Base-by-base conservation (phyloP, 1,139 yeast species). In the Saccharomyces hybrid region DNA sequence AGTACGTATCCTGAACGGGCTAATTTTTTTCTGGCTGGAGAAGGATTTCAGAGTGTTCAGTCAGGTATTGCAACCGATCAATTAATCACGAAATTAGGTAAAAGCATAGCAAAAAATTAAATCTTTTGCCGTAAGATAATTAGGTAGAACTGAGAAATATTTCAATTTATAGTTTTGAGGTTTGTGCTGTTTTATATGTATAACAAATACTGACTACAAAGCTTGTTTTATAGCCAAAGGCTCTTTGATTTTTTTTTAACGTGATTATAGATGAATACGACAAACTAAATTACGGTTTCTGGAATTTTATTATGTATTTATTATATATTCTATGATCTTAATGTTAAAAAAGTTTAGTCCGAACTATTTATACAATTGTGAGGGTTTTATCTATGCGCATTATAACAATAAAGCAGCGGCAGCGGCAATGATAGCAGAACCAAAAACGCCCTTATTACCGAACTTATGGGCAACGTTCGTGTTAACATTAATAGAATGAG, bases 21-120 rank as follows among this genome's bases (percentile, higher is more conserved):
- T n/a, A 50, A 56, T 26, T 55, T 57, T 21, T 42, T 52, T 31
- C 46, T 57, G 47, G 58, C 57, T 8, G 60, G 60, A 2, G 58
- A 56, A 49, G 55, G 54, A 38, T 38, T 38, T 12, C 44, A 38
- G 7, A 38, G 24, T 11, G 44, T 38, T 16, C 44, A 38, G 19
- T 16, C 44, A 16, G 44, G 24, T 4, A 38, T 38, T 16, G 9
- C 44, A 4, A 38, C 44, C 4, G 24, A 38, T 24, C 16, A 16
- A 3, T 14, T 8, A 11, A 38, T 38, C 4, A 21, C 11, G 2
- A 16, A 11, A 4, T 7, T 38, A 16, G 44, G 44, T 2, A 19
- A 4, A 38, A 38, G 7, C 4, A 14, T 38, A 16, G 14, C 16
- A 12, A 12, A 38, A 16, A 38, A 4, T 16, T 14, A 11, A 14